Conservation (phyloP, 805 yeast genomes). For the Kazachstania bromeliacearum region DNA sequence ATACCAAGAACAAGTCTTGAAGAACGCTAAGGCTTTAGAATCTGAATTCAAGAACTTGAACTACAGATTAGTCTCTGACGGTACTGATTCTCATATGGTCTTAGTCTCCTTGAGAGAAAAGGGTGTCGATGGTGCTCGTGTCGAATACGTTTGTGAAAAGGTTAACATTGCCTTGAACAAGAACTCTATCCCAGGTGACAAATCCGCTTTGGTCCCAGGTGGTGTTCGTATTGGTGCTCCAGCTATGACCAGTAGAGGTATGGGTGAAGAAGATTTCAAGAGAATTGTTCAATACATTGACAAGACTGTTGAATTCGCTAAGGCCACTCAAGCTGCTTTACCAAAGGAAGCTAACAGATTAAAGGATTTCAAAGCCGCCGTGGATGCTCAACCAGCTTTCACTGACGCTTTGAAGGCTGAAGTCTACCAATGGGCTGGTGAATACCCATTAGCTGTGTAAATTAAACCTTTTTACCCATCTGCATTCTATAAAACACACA, state of each 20-base stretch:
- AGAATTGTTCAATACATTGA: conserved; percentile 75
- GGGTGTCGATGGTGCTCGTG: conserved; percentile 93
- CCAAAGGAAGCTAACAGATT: conserved; percentile 92
- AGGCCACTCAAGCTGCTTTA: conserved; percentile 61
- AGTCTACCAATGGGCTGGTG: conserved; percentile 85
- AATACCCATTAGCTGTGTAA: conserved; percentile 60
- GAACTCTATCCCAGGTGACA: conserved; percentile 97
- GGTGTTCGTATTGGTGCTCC: conserved; percentile 98
- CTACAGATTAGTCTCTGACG: conserved; percentile 80
- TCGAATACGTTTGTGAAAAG: conserved; percentile 89
- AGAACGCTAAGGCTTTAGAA: conserved; percentile 82
- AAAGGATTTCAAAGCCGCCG: conserved; percentile 87
- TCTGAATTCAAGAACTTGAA: conserved; percentile 59
- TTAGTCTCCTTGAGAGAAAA: conserved; percentile 80
- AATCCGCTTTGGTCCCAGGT: conserved; percentile 91
- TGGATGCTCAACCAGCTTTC: conserved; percentile 62
- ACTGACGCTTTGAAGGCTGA: conserved; percentile 62
- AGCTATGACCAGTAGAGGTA: conserved; percentile 97
- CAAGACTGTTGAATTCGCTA: conserved; percentile 67
- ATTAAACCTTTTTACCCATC: neutral
- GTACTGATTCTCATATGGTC: conserved; percentile 97
- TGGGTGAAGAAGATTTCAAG: conserved; percentile 76
- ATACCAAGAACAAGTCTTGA: conserved; percentile 80
- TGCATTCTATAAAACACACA: neutral
- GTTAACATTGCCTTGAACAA: conserved; percentile 93